A percentile compares a stretch with the other conserved stretches of the same genome.
Evolutionary conservation across 768 basidiomycete genomes (phyloP).

Genomic region (Tylopilus cervinicoccineus): DNA sequence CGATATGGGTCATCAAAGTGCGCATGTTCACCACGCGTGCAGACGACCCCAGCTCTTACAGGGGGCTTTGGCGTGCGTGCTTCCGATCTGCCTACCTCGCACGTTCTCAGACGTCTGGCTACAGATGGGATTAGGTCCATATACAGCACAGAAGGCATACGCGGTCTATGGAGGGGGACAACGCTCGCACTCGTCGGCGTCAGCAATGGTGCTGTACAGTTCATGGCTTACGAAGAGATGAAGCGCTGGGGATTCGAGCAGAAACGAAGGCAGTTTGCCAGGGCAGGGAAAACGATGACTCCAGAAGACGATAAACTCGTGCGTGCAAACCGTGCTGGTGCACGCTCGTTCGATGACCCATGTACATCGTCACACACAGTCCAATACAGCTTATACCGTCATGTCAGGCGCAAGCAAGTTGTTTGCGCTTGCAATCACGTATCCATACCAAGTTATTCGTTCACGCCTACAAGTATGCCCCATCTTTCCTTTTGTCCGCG

Average conservation of each 20-base stretch:
- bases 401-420: slow-evolving; percentile 93
- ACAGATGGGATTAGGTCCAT: slow-evolving; percentile 73
- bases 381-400: slow-evolving; percentile 84
- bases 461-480: slow-evolving; percentile 81
- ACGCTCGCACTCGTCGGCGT: slow-evolving; percentile 87
- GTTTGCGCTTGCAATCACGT: slow-evolving; percentile 77
- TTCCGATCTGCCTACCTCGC: not conserved
- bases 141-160: slow-evolving; percentile 65
- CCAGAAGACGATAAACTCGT: slow-evolving; percentile 84
- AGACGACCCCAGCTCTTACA: slow-evolving; percentile 69
- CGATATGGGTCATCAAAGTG: slow-evolving; percentile 96
- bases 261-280: slow-evolving; percentile 60
- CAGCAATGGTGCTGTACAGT: slow-evolving; percentile 92
- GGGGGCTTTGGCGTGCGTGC: slow-evolving; percentile 64
- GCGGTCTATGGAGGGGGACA: slow-evolving; percentile 86
- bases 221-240: slow-evolving; percentile 95
- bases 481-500: not conserved
- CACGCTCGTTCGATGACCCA: not conserved
- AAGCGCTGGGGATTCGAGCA: slow-evolving; percentile 84
- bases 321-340: slow-evolving; percentile 25
- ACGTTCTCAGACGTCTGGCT: not conserved
- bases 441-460: slow-evolving; percentile 96
- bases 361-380: slow-evolving; percentile 41
- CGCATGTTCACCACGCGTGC: slow-evolving; percentile 87
- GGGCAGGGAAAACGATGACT: slow-evolving; percentile 60